phyloP scores from a whole-genome alignment of 2,329 filamentous ascomycete species.

The Plectosphaerella sp. region DNA sequence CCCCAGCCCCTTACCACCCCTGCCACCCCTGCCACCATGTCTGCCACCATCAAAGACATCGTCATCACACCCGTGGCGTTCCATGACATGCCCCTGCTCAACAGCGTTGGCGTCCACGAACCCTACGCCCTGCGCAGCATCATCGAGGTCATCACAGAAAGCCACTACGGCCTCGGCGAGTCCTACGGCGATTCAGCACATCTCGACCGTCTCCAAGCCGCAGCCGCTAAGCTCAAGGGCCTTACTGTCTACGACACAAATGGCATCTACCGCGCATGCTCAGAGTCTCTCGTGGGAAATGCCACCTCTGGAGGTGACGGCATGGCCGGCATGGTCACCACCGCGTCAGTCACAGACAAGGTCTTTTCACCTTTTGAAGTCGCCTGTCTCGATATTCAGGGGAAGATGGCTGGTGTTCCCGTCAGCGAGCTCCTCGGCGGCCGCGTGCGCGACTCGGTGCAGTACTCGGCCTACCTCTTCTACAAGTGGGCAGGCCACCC shows the following conservation, averaged over 20 bases:
- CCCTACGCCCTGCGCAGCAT: constrained; percentile 36
- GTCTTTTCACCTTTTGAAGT: constrained; percentile 37
- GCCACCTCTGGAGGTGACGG: constrained; percentile 55
- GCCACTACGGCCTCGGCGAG: constrained; percentile 31
- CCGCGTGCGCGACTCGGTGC: constrained; percentile 30
- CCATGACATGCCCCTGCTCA: constrained; percentile 38
- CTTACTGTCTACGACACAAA: constrained; percentile 59
- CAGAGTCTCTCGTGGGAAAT: constrained; percentile 57
- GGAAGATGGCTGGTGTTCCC: constrained; percentile 31
- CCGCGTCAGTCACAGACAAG: constrained; percentile 33
- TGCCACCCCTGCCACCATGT: constrained; percentile 21
- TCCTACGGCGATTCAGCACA: constrained; percentile 35
- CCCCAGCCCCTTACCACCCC: not conserved
- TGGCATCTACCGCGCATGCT: constrained; percentile 76
- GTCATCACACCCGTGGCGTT: constrained; percentile 38
- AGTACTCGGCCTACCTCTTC: constrained; percentile 38
- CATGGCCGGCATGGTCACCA: constrained; percentile 44
- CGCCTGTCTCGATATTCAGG: constrained; percentile 36
- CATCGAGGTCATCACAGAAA: constrained; percentile 30
- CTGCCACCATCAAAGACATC: constrained; percentile 29
- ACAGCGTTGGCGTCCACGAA: constrained; percentile 37
- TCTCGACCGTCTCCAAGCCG: constrained; percentile 25
- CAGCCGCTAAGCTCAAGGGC: constrained; percentile 22
- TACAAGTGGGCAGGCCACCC: constrained; percentile 38
- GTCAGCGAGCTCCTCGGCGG: constrained; percentile 34